phyloP scores from a whole-genome alignment of 306 rosid genomes.

The Citrullus colocynthis region DNA sequence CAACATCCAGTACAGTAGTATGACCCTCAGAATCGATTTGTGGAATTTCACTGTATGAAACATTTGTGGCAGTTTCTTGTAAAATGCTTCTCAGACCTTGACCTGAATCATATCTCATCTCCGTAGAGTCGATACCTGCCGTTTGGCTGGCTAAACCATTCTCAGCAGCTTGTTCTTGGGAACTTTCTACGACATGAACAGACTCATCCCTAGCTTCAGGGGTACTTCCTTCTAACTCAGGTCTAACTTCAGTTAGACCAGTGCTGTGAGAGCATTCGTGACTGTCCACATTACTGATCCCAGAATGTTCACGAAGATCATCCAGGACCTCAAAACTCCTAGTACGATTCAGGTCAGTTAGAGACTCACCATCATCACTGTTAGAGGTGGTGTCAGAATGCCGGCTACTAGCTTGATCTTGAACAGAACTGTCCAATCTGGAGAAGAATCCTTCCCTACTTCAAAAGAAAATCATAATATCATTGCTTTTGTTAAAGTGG shows the following conservation, averaged over 20 bases:
- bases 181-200: constrained; percentile 25
- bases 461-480: constrained; percentile 15
- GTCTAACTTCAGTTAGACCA: constrained; percentile 23
- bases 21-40: constrained; percentile 25
- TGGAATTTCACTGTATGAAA: constrained; percentile 20
- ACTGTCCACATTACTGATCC: constrained; percentile 23
- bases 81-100: constrained; percentile 23
- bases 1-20: constrained; percentile 24
- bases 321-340: constrained; percentile 24
- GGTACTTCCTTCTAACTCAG: constrained; percentile 21
- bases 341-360: constrained; percentile 28
- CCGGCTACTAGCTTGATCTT: constrained; percentile 39
- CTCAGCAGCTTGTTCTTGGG: constrained; percentile 25
- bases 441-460: constrained; percentile 75
- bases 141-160: constrained; percentile 21
- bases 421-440: constrained; percentile 41
- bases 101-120: constrained; percentile 22
- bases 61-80: constrained; percentile 18
- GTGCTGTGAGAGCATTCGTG: constrained; percentile 11
- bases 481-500: background rate
- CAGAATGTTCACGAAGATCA: constrained; percentile 31
- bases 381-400: constrained; percentile 35
- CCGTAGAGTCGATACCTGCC: constrained; percentile 7
- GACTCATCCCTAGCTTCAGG: constrained; percentile 28
- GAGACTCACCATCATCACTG: constrained; percentile 24